Base-by-base conservation (phyloP, 1,284 basidiomycete species). In the Trichosporon sp. region DNA sequence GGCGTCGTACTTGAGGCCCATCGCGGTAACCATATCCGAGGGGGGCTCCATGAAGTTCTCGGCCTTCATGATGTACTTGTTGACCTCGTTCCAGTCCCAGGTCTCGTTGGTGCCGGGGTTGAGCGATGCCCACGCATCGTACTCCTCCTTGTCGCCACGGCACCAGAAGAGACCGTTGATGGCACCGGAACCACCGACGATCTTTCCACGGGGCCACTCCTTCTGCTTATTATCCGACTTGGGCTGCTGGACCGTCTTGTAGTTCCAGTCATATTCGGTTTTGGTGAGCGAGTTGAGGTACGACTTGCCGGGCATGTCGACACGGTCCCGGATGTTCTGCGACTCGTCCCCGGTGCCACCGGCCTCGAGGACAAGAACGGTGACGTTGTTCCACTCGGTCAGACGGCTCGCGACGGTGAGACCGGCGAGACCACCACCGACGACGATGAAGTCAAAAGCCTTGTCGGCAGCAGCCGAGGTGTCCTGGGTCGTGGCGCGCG, bases 311-410 rank as follows among this genome's bases (percentile, higher is more conserved):
- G 70, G 7, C 5, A 63, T 37, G 32, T 63, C 59, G 59, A 63
- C 59, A n/a, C 59, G 59, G 32, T 63, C 16, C 32, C 37, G 59
- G 59, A 63, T 63, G 59, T 63, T 59, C 21, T 31, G 8, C 31
- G 59, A 63, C 32, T 86, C 86, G 65, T 86, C 84, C 0, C 90
- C 90, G 38, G 88, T 86, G 59, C 86, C 86, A n/a, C 91, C 91
- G 3, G 91, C 90, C 79, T 92, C 91, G 69, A 92, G 85, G 54
- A 91, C 90, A 38, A 91, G 87, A 7, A 93, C 90, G 1, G 89
- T 90, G 16, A 85, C 86, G 75, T 88, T 88, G 0, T 85, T 80
- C 84, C 91, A 89, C 73, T 91, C 91, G 0, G 90, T 87, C 14
- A 94, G 86, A 35, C 91, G 87, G 14, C 87, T 84, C 0, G 91